These are phyloP conservation scores for Pseudogymnoascus verrucosus DNA, from an alignment of 2,329 filamentous ascomycete species.

Conservation along the genomic window DNA sequence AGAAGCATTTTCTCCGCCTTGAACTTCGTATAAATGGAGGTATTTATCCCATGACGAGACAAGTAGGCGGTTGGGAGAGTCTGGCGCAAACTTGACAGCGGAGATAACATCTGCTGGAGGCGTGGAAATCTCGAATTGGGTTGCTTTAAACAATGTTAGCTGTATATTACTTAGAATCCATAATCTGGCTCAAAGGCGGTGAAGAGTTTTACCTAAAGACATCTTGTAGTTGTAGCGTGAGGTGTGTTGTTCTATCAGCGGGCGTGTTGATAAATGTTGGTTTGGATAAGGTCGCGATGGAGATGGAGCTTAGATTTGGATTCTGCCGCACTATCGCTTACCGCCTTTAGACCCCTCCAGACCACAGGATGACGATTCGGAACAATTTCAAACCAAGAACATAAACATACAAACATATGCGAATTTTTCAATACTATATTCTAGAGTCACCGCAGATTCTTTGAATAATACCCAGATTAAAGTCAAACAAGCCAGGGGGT, in stretches of 20 bases:
- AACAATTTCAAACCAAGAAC: background rate
- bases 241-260: background rate
- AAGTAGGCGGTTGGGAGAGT: constrained; percentile 66
- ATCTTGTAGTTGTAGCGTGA: background rate
- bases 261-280: constrained; percentile 1
- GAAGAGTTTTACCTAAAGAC: background rate
- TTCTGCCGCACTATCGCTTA: constrained; percentile 3
- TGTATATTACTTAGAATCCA: background rate
- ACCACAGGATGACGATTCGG: background rate
- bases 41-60: constrained; percentile 92
- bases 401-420: background rate
- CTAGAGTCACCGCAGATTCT: background rate
- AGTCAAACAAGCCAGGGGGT: background rate
- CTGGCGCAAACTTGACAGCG: constrained; percentile 74
- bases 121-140: constrained; percentile 75
- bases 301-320: constrained; percentile 9
- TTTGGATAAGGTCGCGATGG: constrained; percentile 8
- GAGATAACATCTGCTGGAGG: constrained; percentile 85
- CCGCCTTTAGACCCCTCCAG: constrained; percentile 7
- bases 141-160: constrained; percentile 35
- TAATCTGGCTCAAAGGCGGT: background rate
- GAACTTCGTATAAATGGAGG: constrained; percentile 80
- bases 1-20: constrained; percentile 43
- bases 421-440: background rate
- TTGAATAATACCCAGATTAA: background rate